Base-by-base conservation (phyloP, 192 early-diverging fungal species). In the Gaertneriomyces sp. region DNA sequence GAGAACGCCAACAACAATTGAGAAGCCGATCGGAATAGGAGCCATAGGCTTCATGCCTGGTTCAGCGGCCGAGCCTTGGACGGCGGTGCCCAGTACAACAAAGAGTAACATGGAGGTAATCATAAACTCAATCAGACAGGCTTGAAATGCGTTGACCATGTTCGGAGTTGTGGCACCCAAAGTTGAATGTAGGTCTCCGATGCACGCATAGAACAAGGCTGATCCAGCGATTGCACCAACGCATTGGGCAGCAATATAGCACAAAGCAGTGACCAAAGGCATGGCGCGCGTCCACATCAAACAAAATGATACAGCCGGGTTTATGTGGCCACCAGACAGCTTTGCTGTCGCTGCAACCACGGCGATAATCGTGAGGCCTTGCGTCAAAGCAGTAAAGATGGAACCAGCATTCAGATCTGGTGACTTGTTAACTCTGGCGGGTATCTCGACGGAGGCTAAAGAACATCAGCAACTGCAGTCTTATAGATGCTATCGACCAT, bases 21-120 rank as follows among this genome's bases (percentile, higher is more conserved):
- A 45, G 46, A 68, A 68, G 2, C 66, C 66, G 40, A 68, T 68
- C 5, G 66, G 66, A 38, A 68, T 61, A 38, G 66, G 66, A 20
- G 66, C 66, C n/a, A 64, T 47, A 19, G 62, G 45, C 25, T 64
- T 64, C 50, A 64, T 52, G 19, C 44, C 49, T 7, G 45, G 16
- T 0, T 51, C 7, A 52, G 49, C 39, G 25, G 52, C 51, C 8
- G 25, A 19, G 2, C 42, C 47, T 39, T 64, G 62, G 33, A 64
- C 62, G n/a, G 62, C 62, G 40, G 62, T 64, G 39, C 57, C 56
- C 7, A 68, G 50, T 8, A 68, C 66, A 16, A 43, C 46, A 46
- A 61, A 68, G 7, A 68, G 42, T 2, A 68, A 40, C 58, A 68
- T 45, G 33, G 66, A 45, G 12, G 66, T 60, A 52, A 68, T 68